A percentile compares a stretch with the other conserved stretches of the same genome.
These are phyloP conservation scores for Candida dajiaensis DNA, from an alignment of 805 yeast genomes.

Conservation along the genomic window DNA sequence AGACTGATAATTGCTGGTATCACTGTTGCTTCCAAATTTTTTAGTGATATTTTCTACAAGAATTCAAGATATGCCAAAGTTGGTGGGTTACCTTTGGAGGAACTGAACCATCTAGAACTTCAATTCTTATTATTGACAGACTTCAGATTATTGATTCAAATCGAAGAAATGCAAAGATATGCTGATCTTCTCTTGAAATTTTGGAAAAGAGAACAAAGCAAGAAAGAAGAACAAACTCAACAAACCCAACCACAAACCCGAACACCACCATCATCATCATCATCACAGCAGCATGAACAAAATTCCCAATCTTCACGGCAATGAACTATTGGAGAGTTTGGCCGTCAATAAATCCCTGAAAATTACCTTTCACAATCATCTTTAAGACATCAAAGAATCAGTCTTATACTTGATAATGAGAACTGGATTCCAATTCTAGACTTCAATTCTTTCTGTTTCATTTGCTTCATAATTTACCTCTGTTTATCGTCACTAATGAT, in stretches of 20 bases:
- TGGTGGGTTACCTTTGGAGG: conserved; percentile 92
- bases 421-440: neutral
- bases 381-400: neutral
- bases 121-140: conserved; percentile 83
- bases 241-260: neutral
- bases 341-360: neutral
- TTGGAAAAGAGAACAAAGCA: conserved; percentile 59
- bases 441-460: neutral
- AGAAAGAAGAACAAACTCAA: conserved; percentile 3
- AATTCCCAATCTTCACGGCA: neutral
- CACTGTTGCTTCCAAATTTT: conserved; percentile 92
- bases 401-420: neutral
- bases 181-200: conserved; percentile 81
- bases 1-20: conserved; percentile 90
- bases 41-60: conserved; percentile 90
- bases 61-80: conserved; percentile 92
- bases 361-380: no score
- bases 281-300: neutral
- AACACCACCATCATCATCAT: neutral
- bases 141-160: conserved; percentile 79
- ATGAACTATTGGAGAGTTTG: neutral
- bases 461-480: neutral
- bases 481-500: neutral
- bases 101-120: conserved; percentile 84
- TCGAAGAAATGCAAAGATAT: conserved; percentile 86